Evolutionary conservation across 306 rosid species (phyloP).

Genomic region (Lablab purpureus): DNA sequence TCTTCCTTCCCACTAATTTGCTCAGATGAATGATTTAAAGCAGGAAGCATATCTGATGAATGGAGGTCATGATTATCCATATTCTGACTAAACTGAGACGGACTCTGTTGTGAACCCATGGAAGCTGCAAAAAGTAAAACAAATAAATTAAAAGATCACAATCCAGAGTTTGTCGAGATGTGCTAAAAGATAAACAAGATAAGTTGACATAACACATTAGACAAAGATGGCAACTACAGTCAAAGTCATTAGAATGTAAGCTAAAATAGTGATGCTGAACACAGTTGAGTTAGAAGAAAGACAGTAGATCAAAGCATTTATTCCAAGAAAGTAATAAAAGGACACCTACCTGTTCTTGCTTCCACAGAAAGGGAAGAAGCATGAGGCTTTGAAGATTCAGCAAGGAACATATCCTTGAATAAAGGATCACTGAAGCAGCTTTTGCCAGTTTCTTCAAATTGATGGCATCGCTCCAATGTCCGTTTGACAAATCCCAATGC

Average conservation of each 20-base stretch:
- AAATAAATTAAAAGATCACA: slow-evolving; percentile 19
- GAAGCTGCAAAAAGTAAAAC: slow-evolving; percentile 67
- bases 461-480: slow-evolving; percentile 81
- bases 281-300: slow-evolving; percentile 35
- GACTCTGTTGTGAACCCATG: slow-evolving; percentile 82
- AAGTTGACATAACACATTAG: background rate
- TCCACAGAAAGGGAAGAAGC: slow-evolving; percentile 68
- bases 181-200: slow-evolving; percentile 26
- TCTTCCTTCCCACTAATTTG: slow-evolving; percentile 77
- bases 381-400: slow-evolving; percentile 73
- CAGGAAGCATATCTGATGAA: slow-evolving; percentile 69
- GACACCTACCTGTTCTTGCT: slow-evolving; percentile 75
- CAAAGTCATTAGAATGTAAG: slow-evolving; percentile 36
- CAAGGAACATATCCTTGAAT: slow-evolving; percentile 70
- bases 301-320: slow-evolving; percentile 28
- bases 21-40: slow-evolving; percentile 66
- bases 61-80: slow-evolving; percentile 64
- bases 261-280: slow-evolving; percentile 20
- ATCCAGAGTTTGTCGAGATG: slow-evolving; percentile 2
- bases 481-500: slow-evolving; percentile 80
- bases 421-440: slow-evolving; percentile 88
- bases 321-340: slow-evolving; percentile 34
- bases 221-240: slow-evolving; percentile 9
- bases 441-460: slow-evolving; percentile 85
- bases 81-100: slow-evolving; percentile 77